phyloP scores from a whole-genome alignment of 768 basidiomycete genomes.

The Antrodiella citrinella region DNA sequence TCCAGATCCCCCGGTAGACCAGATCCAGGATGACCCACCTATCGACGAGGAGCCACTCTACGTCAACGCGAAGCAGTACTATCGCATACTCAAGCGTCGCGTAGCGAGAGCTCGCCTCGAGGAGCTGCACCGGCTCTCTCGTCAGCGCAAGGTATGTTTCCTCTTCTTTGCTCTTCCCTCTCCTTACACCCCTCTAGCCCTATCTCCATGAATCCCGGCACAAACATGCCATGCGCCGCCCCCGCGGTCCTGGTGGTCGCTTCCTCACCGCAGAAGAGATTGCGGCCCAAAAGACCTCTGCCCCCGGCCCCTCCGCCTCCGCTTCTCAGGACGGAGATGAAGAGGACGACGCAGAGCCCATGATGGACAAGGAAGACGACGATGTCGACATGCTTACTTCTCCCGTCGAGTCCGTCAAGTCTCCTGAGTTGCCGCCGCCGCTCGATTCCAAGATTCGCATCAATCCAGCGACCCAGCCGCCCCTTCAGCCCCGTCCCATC shows the following conservation, averaged over 20 bases:
- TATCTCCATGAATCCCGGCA: conserved; percentile 98
- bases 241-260: conserved; percentile 92
- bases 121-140: conserved; percentile 87
- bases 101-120: conserved; percentile 86
- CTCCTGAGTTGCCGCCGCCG: conserved; percentile 5
- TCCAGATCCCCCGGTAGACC: conserved; percentile 20
- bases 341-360: conserved; percentile 31
- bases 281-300: conserved; percentile 60
- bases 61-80: conserved; percentile 99
- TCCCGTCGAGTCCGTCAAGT: too few relatives aligned
- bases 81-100: conserved; percentile 93
- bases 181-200: conserved; percentile 32
- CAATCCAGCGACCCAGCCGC: conserved; percentile 16
- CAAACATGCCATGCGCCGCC: conserved; percentile 96
- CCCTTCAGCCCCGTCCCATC: conserved; percentile 20
- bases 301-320: conserved; percentile 26
- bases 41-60: conserved; percentile 97
- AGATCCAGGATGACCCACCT: conserved; percentile 29
- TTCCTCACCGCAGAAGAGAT: conserved; percentile 97
- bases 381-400: conserved; percentile 17
- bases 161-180: background rate
- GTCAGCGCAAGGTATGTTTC: conserved; percentile 75
- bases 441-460: conserved; percentile 1
- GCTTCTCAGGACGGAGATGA: conserved; percentile 31
- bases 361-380: conserved; percentile 14